A percentile compares a stretch with the other conserved stretches of the same genome.
Evolutionary conservation across 148 eudicot species (phyloP).

Genomic region (Polygonum aviculare): DNA sequence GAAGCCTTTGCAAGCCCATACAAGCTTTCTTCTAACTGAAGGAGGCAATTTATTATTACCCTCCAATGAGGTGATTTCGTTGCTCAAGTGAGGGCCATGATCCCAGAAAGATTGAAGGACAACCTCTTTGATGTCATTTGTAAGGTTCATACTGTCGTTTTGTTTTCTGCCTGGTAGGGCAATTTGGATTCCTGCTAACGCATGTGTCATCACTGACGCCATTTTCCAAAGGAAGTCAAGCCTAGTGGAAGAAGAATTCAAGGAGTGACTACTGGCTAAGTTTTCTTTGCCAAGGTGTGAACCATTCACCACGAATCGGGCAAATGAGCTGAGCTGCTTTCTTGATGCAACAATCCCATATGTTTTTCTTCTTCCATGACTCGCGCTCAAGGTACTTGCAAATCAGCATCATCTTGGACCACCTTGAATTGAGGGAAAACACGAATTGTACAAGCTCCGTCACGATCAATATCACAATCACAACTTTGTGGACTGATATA

Average conservation of each 20-base stretch:
- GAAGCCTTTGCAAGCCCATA: background rate
- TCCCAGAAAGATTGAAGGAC: background rate
- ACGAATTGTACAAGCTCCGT: background rate
- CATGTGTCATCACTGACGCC: background rate
- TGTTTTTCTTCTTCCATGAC: background rate
- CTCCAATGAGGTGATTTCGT: background rate
- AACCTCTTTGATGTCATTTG: background rate
- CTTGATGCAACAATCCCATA: background rate
- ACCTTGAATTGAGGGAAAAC: background rate
- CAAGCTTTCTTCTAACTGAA: background rate
- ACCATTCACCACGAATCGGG: background rate
- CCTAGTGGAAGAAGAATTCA: background rate
- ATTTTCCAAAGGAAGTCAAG: background rate
- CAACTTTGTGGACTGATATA: too few relatives aligned
- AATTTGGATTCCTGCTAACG: background rate
- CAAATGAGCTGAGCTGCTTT: background rate
- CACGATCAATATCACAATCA: background rate
- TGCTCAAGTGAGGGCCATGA: background rate
- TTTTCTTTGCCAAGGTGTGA: background rate
- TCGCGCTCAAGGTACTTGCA: background rate
- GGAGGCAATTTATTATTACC: background rate
- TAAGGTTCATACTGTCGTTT: background rate
- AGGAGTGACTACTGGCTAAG: background rate
- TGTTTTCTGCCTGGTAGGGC: background rate
- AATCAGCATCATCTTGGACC: background rate